Base-by-base conservation (phyloP, 2,329 filamentous ascomycete genomes). In the Cordyceps cateniannulata region DNA sequence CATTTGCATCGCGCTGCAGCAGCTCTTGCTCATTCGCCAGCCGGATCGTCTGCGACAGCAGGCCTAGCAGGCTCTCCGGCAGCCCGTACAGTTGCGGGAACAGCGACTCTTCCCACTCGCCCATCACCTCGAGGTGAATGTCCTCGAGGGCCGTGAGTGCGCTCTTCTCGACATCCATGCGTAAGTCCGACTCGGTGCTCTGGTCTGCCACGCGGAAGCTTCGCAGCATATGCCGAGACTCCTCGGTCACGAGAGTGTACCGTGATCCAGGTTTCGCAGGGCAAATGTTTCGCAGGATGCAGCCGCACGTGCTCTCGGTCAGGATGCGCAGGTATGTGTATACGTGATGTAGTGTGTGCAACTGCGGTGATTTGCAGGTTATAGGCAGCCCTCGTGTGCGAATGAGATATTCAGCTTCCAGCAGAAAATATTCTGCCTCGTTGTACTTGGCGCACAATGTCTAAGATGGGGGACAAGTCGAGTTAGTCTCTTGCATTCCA, bases 221-320 rank as follows among this genome's bases (percentile, higher is more conserved):
- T 5, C 57, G 57, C 35, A 59, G 57, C 47, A n/a, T 44, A 7
- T 51, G 48, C n/a, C 22, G 27, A 16, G 57, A 50, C 27, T 32
- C 45, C 10, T 35, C 38, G 10, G 24, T 52, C 5, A 29, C 47
- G 14, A 52, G 38, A 20, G 25, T 29, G 3, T 18, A 24, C 22
- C 35, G 47, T 16, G 53, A 32, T 5, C 35, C 42, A 22, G 57
- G 57, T 38, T 38, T 49, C 27, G 25, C 35, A 6, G 57, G 48
- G n/a, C 40, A 44, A n/a, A 59, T 59, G 12, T 52, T 59, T 16
- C 57, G 57, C 14, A 59, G 47, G 8, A 45, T 44, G 27, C 57
- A 59, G 12, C 57, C 57, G 27, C 57, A 59, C 9, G 57, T 59
- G 32, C 57, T 59, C 29, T 59, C 57, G 12, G 57, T 52, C 48